Conservation (phyloP, 257 asterid species). For the Forsythia suspensa region DNA sequence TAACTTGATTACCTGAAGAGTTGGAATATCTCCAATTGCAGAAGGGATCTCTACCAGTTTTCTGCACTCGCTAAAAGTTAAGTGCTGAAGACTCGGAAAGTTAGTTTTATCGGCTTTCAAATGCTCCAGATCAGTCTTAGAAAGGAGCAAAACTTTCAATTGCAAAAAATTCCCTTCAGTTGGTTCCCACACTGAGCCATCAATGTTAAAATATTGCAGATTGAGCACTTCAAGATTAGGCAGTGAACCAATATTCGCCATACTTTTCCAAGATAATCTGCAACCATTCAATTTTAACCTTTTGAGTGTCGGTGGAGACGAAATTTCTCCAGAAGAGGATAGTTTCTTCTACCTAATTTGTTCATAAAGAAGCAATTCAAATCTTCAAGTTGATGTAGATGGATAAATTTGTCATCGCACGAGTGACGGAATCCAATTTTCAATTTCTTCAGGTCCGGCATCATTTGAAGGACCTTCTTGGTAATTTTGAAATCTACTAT, state of each 20-base stretch:
- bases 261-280: background rate
- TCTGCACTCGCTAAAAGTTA: background rate
- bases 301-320: background rate
- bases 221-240: constrained; percentile 14
- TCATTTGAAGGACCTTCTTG: background rate
- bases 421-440: background rate
- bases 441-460: constrained; percentile 9
- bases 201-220: background rate
- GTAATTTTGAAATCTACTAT: background rate
- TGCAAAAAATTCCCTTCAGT: background rate
- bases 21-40: constrained; percentile 8
- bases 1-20: background rate
- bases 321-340: background rate
- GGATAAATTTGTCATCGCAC: background rate
- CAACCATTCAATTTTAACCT: constrained; percentile 3
- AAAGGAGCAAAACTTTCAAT: constrained; percentile 4
- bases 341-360: no score
- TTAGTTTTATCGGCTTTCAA: constrained; percentile 5
- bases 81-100: background rate
- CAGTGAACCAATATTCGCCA: background rate
- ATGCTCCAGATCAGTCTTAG: background rate
- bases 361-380: background rate
- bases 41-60: constrained; percentile 9
- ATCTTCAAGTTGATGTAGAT: constrained; percentile 6
- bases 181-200: constrained; percentile 10